A percentile compares a stretch with the other conserved stretches of the same genome.
phyloP scores from a whole-genome alignment of 2,329 filamentous ascomycete species.

The Trichoderma aggressivum region DNA sequence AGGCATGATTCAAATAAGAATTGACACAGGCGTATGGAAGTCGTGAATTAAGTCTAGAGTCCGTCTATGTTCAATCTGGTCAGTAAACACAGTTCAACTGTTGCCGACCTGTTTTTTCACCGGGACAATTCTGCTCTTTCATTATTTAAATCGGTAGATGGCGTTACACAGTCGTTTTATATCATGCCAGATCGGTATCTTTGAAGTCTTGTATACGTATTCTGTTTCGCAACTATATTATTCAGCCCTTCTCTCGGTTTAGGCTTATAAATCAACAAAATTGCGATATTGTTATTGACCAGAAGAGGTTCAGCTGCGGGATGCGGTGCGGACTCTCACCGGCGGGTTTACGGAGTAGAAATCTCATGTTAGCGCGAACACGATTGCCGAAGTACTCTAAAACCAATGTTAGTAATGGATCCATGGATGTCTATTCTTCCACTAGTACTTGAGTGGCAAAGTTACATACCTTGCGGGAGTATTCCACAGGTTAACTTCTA shows the following conservation, averaged over 20 bases:
- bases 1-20: neutral
- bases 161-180: neutral
- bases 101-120: neutral
- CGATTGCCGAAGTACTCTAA: neutral
- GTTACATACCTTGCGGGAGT: neutral
- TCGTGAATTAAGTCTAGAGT: too few relatives aligned
- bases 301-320: neutral
- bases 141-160: neutral
- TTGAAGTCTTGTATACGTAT: neutral
- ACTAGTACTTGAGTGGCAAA: neutral
- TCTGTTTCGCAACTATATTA: neutral
- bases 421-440: too few relatives aligned
- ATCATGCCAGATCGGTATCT: neutral
- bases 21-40: too few relatives aligned
- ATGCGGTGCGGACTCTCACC: neutral
- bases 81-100: too few relatives aligned
- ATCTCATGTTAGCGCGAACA: neutral
- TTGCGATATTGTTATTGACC: neutral
- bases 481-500: rapidly evolving
- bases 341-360: neutral
- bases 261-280: neutral
- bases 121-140: neutral
- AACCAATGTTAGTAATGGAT: neutral
- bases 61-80: too few relatives aligned
- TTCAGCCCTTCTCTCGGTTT: neutral